Evolutionary conservation across 2,329 filamentous ascomycete genomes (phyloP).

Genomic region (Plenodomus biglobosus): DNA sequence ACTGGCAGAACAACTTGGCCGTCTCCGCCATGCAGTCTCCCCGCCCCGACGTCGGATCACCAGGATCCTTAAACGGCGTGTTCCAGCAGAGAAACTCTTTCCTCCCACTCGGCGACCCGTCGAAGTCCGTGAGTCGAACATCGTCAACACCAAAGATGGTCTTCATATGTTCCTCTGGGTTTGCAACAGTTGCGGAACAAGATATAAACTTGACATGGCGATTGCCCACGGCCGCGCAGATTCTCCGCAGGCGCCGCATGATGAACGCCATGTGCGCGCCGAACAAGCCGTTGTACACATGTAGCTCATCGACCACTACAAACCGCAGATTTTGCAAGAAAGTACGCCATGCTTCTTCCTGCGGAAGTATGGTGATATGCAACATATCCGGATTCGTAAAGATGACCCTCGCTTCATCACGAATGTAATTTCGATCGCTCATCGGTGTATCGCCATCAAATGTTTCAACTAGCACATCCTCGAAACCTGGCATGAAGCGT

Average conservation of each 20-base stretch:
- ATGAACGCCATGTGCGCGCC: slow-evolving; percentile 93
- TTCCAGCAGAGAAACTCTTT: slow-evolving; percentile 99
- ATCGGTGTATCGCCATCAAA: slow-evolving; percentile 96
- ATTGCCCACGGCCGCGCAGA: slow-evolving; percentile 91
- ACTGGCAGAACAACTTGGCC: slow-evolving; percentile 85
- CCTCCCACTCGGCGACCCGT: slow-evolving; percentile 86
- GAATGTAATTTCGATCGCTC: slow-evolving; percentile 72
- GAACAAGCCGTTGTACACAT: slow-evolving; percentile 94
- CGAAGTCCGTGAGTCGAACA: slow-evolving; percentile 80
- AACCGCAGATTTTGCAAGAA: slow-evolving; percentile 89
- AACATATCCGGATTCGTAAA: slow-evolving; percentile 99
- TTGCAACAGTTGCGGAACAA: slow-evolving; percentile 94
- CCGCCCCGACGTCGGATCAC: slow-evolving; percentile 81
- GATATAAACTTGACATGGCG: slow-evolving; percentile 84
- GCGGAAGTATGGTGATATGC: slow-evolving; percentile 87
- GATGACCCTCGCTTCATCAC: slow-evolving; percentile 87
- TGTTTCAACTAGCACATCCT: slow-evolving; percentile 79
- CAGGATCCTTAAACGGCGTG: slow-evolving; percentile 87
- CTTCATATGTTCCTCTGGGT: slow-evolving; percentile 87
- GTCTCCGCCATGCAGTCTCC: slow-evolving; percentile 81
- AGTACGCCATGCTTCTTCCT: slow-evolving; percentile 84
- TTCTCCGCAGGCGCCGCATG: slow-evolving; percentile 82
- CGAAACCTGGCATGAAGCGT: slow-evolving; percentile 74
- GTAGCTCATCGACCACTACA: slow-evolving; percentile 82
- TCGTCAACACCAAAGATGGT: slow-evolving; percentile 88